These are phyloP conservation scores for Hypocreales sp. DNA, from an alignment of 2,329 filamentous ascomycete genomes.

Conservation along the genomic window DNA sequence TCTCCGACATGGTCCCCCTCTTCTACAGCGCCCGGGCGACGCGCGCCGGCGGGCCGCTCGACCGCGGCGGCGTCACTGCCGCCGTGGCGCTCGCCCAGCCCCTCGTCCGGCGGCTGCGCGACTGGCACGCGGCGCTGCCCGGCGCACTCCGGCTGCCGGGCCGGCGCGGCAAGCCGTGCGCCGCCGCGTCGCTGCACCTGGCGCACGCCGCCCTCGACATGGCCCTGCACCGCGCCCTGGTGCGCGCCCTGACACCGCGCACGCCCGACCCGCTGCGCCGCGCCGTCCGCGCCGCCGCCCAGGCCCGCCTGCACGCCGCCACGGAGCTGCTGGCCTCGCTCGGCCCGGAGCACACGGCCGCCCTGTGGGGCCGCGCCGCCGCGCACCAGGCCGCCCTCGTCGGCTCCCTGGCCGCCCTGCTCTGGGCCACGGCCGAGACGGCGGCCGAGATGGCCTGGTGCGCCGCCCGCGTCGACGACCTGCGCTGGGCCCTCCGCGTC, in stretches of 20 bases:
- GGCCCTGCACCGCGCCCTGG: slow-evolving; percentile 79
- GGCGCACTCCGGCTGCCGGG: slow-evolving; percentile 50
- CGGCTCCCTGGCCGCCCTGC: slow-evolving; percentile 78
- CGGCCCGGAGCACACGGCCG: slow-evolving; percentile 68
- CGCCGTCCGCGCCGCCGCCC: slow-evolving; percentile 86
- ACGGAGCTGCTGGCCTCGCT: slow-evolving; percentile 97
- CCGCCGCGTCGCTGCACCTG: slow-evolving; percentile 68
- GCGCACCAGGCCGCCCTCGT: slow-evolving; percentile 90
- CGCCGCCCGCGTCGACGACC: slow-evolving; percentile 21
- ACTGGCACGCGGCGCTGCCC: slow-evolving; percentile 65
- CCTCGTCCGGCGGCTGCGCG: slow-evolving; percentile 67
- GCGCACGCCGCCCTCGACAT: slow-evolving; percentile 93
- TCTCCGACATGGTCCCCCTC: slow-evolving; percentile 66
- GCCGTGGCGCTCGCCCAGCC: slow-evolving; percentile 65
- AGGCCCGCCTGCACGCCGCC: slow-evolving; percentile 83
- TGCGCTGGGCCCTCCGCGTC: slow-evolving; percentile 25
- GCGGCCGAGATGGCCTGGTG: slow-evolving; percentile 23
- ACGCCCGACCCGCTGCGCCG: slow-evolving; percentile 60
- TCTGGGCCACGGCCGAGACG: slow-evolving; percentile 64
- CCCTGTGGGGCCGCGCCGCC: slow-evolving; percentile 85
- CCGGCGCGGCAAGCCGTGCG: slow-evolving; percentile 35
- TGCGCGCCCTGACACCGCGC: slow-evolving; percentile 51
- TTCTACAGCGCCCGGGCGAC: slow-evolving; percentile 67
- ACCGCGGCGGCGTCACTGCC: slow-evolving; percentile 55
- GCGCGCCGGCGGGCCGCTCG: slow-evolving; percentile 45